Conservation (phyloP, 192 early-diverging fungal genomes). For the Ambispora gerdemannii region DNA sequence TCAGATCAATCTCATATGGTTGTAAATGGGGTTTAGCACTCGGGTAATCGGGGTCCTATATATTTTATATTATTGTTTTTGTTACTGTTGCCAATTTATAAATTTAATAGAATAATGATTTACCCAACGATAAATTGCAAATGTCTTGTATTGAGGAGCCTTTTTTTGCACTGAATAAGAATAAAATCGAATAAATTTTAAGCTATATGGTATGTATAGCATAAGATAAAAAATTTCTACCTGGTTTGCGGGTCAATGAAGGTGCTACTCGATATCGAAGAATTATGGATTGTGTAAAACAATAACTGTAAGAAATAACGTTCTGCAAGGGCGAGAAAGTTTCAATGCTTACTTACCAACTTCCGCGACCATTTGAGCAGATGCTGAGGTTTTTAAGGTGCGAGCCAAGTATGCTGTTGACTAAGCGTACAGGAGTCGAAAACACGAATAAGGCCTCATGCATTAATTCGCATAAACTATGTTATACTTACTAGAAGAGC, state of each 20-base stretch:
- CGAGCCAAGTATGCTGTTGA: background rate
- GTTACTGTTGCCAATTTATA: background rate
- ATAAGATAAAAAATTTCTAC: background rate
- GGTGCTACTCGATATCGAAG: background rate
- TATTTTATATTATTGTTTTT: background rate
- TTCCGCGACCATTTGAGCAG: background rate
- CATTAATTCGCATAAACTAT: too few species aligned
- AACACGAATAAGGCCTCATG: too few species aligned
- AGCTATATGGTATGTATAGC: background rate
- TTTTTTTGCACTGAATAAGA: background rate
- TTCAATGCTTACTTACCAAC: background rate
- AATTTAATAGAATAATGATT: slow-evolving; percentile 14
- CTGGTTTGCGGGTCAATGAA: background rate
- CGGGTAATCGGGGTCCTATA: slow-evolving; percentile 83
- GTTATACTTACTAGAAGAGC: too few species aligned
- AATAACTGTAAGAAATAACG: background rate
- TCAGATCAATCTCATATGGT: slow-evolving; percentile 87
- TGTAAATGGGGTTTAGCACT: slow-evolving; percentile 84
- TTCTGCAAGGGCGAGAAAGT: too few species aligned
- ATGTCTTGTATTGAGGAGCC: slow-evolving; percentile 63
- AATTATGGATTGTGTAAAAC: background rate
- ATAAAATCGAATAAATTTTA: background rate
- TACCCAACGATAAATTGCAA: slow-evolving; percentile 97
- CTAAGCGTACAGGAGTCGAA: too few species aligned
- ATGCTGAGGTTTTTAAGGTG: background rate